Evolutionary conservation across 768 basidiomycete species (phyloP).

Genomic region (Phallus indusiatus): DNA sequence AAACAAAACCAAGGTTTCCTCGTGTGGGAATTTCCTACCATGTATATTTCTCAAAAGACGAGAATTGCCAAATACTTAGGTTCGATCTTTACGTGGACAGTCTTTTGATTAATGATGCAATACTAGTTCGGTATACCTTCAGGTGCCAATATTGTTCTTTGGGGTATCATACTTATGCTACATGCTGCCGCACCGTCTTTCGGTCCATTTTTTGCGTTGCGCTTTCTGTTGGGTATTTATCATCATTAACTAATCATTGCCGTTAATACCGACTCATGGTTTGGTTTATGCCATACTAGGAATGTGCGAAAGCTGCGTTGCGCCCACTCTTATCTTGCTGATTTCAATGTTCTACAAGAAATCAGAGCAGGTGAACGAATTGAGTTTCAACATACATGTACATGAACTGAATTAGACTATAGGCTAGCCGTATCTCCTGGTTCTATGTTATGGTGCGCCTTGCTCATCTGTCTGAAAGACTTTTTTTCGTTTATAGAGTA

Average conservation of each 20-base stretch:
- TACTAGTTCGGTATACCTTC: neutral
- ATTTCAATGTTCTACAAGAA: slow-evolving; percentile 14
- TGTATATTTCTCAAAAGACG: slow-evolving; percentile 12
- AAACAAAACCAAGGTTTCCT: neutral
- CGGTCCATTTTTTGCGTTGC: slow-evolving; percentile 15
- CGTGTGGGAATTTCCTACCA: slow-evolving; percentile 15
- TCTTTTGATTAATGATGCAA: neutral
- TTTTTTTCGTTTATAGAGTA: neutral
- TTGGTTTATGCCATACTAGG: neutral
- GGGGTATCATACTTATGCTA: slow-evolving; percentile 14
- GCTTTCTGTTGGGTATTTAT: slow-evolving; percentile 13
- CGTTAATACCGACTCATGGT: neutral
- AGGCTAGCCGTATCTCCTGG: slow-evolving; percentile 13
- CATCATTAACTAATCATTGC: neutral
- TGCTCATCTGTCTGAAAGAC: neutral
- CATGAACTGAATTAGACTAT: neutral
- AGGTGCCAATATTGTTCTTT: slow-evolving; percentile 16
- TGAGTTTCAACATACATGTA: neutral
- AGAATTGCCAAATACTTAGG: slow-evolving; percentile 15
- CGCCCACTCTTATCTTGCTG: slow-evolving; percentile 14
- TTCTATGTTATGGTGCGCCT: slow-evolving; percentile 15
- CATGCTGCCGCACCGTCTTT: slow-evolving; percentile 13
- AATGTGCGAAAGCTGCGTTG: slow-evolving; percentile 15
- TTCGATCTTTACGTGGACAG: neutral
- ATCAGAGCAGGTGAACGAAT: slow-evolving; percentile 12